phyloP scores from a whole-genome alignment of 768 basidiomycete species.

The Flagelloscypha sp. region DNA sequence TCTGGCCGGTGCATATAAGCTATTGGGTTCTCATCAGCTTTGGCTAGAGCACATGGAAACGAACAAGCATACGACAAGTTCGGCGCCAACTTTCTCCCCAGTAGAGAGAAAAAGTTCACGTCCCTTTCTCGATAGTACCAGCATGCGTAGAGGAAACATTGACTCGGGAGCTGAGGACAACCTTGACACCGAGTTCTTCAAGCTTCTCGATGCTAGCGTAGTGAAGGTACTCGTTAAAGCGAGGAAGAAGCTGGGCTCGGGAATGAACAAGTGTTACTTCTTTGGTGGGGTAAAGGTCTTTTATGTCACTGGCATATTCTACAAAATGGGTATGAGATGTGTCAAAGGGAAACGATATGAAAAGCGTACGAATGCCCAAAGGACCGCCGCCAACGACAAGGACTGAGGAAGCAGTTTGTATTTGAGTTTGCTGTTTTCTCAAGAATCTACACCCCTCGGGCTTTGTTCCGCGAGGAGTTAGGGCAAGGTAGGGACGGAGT shows the following conservation, averaged over 20 bases:
- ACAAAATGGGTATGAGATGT: neutral
- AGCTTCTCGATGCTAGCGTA: slow-evolving; percentile 38
- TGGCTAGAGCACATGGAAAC: neutral
- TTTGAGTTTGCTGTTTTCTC: slow-evolving; percentile 36
- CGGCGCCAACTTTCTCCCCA: slow-evolving; percentile 42
- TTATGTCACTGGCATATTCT: slow-evolving; percentile 63
- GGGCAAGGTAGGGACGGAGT: no score
- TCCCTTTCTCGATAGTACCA: slow-evolving; percentile 40
- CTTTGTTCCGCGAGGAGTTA: slow-evolving; percentile 35
- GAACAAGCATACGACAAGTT: slow-evolving; percentile 38
- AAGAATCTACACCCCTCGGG: slow-evolving; percentile 43
- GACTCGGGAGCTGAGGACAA: slow-evolving; percentile 48
- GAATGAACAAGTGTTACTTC: slow-evolving; percentile 55
- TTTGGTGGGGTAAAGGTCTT: slow-evolving; percentile 42
- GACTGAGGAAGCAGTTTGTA: slow-evolving; percentile 40
- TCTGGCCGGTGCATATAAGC: slow-evolving; percentile 57
- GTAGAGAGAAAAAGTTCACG: no score
- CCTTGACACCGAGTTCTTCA: slow-evolving; percentile 34
- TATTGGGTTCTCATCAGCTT: slow-evolving; percentile 10
- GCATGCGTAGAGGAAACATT: slow-evolving; percentile 33
- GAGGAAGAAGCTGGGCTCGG: slow-evolving; percentile 41
- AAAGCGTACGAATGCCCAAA: slow-evolving; percentile 55
- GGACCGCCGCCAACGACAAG: slow-evolving; percentile 69
- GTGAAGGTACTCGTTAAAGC: slow-evolving; percentile 46
- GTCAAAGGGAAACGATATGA: neutral